Percentiles rank a stretch among this genome's conserved stretches.
Conservation (phyloP, 2,329 filamentous ascomycete genomes). For the Beauveria asiatica region DNA sequence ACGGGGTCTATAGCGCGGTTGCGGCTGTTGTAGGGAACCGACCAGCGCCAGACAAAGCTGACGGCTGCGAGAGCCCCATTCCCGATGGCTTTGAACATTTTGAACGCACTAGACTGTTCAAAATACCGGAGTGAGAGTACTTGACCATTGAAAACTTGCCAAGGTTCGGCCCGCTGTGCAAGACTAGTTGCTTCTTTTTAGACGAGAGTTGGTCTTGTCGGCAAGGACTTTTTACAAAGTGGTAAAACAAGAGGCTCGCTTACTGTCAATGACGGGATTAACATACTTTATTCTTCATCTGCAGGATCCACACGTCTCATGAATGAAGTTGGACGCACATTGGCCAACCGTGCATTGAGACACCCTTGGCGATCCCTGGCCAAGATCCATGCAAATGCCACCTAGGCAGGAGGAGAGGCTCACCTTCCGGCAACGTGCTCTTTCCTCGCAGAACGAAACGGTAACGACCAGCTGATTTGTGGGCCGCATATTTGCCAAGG, state of each 20-base stretch:
- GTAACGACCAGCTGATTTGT: neutral
- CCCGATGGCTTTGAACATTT: neutral
- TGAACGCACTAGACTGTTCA: neutral
- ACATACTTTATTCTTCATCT: neutral
- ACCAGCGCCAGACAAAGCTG: slow-evolving; percentile 15
- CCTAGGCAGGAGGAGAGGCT: neutral
- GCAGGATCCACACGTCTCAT: neutral
- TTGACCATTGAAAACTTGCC: neutral
- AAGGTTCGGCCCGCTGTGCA: neutral
- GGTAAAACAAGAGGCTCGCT: neutral
- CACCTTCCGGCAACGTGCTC: neutral
- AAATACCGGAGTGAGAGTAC: neutral
- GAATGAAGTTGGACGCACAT: neutral
- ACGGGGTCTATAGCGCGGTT: slow-evolving; percentile 13
- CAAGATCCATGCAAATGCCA: neutral
- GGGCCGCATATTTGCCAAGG: neutral
- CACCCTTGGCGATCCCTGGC: neutral
- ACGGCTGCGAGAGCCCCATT: neutral
- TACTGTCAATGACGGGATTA: neutral
- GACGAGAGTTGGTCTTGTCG: neutral
- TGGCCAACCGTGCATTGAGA: neutral
- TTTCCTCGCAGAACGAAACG: neutral
- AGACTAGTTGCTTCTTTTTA: neutral
- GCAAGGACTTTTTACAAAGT: neutral
- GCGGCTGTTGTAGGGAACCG: slow-evolving; percentile 14